Evolutionary conservation across 371 early-diverging fungal species (phyloP), one percentile per base, ranked within the genome.

Genomic region (Rhizopus delemar): DNA sequence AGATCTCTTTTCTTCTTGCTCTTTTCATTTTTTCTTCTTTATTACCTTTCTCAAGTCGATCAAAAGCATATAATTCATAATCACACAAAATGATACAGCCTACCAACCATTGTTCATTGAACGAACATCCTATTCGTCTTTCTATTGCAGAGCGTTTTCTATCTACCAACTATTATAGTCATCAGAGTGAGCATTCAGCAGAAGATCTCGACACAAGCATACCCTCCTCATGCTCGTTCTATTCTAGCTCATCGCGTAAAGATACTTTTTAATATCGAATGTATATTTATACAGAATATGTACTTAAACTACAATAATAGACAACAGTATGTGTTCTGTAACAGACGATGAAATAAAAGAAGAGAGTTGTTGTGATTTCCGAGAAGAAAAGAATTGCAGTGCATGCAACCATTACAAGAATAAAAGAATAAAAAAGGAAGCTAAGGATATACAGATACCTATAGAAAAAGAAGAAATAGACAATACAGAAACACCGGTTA

Each of bases 91-190:
- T 39, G 12, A 39, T 39, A 12, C 12, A 7, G 12, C 1, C 39
- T 39, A 39, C 39, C 12, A 12, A 39, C 8, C 8, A 39, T 39
- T 7, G 12, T 9, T 39, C 39, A 7, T 39, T 39, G 12, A 39
- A 39, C 2, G 39, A 39, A 39, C 0, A 39, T 39, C 8, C 39
- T 39, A 12, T 39, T 1, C 60, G 60, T 36, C 46, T 65, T 16
- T 60, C 60, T 2, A 65, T 65, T 46, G 65, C 65, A 28, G 65
- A 60, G 16, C 65, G 56, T 41, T 65, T 65, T 15, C 56, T 65
- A 60, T 43, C 57, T 8, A 39, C 39, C 8, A 39, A 12, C 39
- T 9, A 39, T 12, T 39, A 7, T 39, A 39, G 12, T 12, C 8
- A 12, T 2, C 39, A 39, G 39, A 12, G 8, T 7, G 39, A 39